These are phyloP conservation scores for Leccinellum rugosiceps DNA, from an alignment of 768 basidiomycete species.

Conservation along the genomic window DNA sequence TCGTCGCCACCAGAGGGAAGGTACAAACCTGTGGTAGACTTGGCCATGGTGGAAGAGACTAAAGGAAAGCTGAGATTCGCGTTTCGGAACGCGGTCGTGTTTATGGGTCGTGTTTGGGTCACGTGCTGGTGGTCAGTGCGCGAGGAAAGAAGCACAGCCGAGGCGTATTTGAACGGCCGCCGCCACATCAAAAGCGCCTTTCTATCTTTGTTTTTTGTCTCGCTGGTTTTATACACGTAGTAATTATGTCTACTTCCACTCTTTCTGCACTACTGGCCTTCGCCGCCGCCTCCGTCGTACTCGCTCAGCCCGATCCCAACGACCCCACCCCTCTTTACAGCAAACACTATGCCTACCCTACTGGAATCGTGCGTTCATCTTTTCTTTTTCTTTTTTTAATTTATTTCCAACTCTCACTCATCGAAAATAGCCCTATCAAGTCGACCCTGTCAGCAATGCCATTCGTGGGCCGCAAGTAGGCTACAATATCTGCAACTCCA, in stretches of 20 bases:
- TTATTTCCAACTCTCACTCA: background rate
- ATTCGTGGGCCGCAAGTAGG: conserved; percentile 58
- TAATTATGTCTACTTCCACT: conserved; percentile 38
- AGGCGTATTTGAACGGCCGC: conserved; percentile 20
- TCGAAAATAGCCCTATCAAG: conserved; percentile 46
- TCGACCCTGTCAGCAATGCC: conserved; percentile 36
- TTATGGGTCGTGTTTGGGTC: conserved; percentile 28
- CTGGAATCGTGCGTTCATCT: conserved; percentile 37
- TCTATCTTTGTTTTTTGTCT: background rate
- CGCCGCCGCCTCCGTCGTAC: conserved; percentile 31
- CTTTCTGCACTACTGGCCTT: conserved; percentile 37
- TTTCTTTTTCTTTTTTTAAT: too few species aligned
- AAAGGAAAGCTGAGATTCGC: conserved; percentile 1
- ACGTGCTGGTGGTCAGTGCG: conserved; percentile 29
- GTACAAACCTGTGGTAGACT: conserved; percentile 46
- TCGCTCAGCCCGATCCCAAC: conserved; percentile 35
- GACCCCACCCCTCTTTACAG: conserved; percentile 45
- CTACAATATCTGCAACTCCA: conserved; percentile 66
- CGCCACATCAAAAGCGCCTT: too few species aligned
- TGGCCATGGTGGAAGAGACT: conserved; percentile 42
- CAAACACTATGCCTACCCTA: conserved; percentile 45
- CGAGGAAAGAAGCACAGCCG: conserved; percentile 10
- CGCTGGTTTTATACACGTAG: background rate
- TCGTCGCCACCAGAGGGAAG: background rate
- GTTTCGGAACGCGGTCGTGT: background rate